A percentile compares a stretch with the other conserved stretches of the same genome.
Conservation (phyloP, 768 basidiomycete species). For the Chalciporus pseudorubinellus region DNA sequence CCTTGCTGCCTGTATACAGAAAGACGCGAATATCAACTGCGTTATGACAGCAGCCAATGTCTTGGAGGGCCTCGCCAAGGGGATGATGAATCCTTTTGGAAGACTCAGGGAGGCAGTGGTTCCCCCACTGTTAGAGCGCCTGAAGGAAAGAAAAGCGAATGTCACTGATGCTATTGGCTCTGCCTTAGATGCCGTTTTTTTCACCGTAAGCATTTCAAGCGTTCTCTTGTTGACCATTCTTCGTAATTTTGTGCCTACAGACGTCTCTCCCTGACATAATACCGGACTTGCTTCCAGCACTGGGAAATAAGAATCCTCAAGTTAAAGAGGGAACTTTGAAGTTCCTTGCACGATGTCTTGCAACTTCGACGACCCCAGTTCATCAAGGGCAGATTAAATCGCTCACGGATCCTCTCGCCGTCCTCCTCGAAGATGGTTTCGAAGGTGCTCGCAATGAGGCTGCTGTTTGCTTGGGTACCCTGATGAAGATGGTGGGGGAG, state of each 20-base stretch:
- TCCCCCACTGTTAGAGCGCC: slow-evolving; percentile 74
- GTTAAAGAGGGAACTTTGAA: slow-evolving; percentile 91
- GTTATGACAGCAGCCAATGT: slow-evolving; percentile 86
- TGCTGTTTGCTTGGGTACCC: slow-evolving; percentile 80
- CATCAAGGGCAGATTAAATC: slow-evolving; percentile 76
- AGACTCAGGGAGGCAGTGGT: slow-evolving; percentile 71
- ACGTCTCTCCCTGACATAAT: slow-evolving; percentile 76
- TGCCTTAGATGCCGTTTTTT: slow-evolving; percentile 86
- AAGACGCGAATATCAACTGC: slow-evolving; percentile 93
- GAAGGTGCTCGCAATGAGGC: slow-evolving; percentile 89
- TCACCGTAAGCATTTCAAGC: slow-evolving; percentile 57
- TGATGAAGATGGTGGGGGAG: slow-evolving; percentile 98
- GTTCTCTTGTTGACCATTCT: slow-evolving; percentile 1
- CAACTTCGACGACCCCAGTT: slow-evolving; percentile 66
- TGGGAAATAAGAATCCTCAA: slow-evolving; percentile 93
- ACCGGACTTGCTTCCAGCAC: slow-evolving; percentile 72
- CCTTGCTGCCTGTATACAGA: slow-evolving; percentile 75
- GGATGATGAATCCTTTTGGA: slow-evolving; percentile 70
- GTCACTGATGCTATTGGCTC: slow-evolving; percentile 88
- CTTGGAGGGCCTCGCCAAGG: slow-evolving; percentile 83
- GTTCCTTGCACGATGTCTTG: slow-evolving; percentile 78
- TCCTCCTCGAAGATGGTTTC: slow-evolving; percentile 80
- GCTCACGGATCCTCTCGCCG: slow-evolving; percentile 71
- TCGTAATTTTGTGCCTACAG: slow-evolving; percentile 39
- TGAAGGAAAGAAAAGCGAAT: slow-evolving; percentile 91